Percentiles rank a stretch among this genome's conserved stretches.
Evolutionary conservation across 805 yeast species (phyloP).

Genomic region (Tetrapisispora pingtungensis): DNA sequence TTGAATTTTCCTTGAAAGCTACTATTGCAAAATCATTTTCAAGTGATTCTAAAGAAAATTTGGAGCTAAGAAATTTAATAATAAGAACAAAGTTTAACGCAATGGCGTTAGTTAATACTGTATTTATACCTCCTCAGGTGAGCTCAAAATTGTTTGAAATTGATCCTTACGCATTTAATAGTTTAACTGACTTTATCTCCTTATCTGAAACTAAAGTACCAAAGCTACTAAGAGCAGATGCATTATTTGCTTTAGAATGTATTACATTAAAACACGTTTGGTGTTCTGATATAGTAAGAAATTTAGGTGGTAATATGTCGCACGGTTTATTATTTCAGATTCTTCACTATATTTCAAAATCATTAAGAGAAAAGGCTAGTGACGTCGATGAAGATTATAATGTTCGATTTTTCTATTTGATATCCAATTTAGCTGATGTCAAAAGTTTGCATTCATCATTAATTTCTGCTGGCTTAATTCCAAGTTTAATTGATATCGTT

Average conservation of each 20-base stretch:
- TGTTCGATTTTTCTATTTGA: conserved; percentile 44
- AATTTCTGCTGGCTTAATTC: conserved; percentile 66
- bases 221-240: conserved; percentile 43
- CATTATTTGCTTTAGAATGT: conserved; percentile 58
- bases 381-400: conserved; percentile 40
- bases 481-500: conserved; percentile 53
- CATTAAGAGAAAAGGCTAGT: conserved; percentile 33
- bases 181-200: conserved; percentile 61
- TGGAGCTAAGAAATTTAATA: conserved; percentile 47
- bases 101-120: conserved; percentile 51
- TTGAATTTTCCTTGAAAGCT: conserved; percentile 51
- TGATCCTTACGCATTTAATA: conserved; percentile 60
- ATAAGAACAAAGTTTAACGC: conserved; percentile 58
- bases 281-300: conserved; percentile 67
- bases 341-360: conserved; percentile 50
- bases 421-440: conserved; percentile 52
- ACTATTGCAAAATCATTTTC: conserved; percentile 66
- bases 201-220: conserved; percentile 50
- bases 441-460: conserved; percentile 46
- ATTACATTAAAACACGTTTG: conserved; percentile 58
- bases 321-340: conserved; percentile 76
- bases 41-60: conserved; percentile 41
- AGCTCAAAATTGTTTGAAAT: conserved; percentile 59
- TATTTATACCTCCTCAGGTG: conserved; percentile 46
- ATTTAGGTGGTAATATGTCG: conserved; percentile 75